Conservation (phyloP, 2,329 filamentous ascomycete genomes). For the Sporothrix dimorphospora region DNA sequence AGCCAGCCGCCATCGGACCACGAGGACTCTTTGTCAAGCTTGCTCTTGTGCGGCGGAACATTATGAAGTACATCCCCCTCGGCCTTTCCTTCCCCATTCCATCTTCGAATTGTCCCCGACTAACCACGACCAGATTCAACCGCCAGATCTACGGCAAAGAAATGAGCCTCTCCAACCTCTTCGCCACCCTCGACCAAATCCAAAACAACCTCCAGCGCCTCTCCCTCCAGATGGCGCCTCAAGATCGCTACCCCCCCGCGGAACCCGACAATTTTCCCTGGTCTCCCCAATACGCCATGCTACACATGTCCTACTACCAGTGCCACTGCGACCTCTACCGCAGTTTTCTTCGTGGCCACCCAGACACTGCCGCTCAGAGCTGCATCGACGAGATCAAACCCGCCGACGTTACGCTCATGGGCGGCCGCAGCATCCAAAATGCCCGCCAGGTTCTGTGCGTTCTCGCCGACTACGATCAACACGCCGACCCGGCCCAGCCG, state of each 20-base stretch:
- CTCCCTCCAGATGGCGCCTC: background rate
- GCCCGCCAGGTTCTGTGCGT: constrained; percentile 11
- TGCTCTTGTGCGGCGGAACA: background rate
- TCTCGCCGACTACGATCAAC: constrained; percentile 19
- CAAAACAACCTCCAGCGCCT: constrained; percentile 10
- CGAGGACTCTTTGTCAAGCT: constrained; percentile 18
- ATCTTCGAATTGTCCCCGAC: background rate
- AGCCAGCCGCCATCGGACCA: constrained; percentile 2
- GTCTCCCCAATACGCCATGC: constrained; percentile 22
- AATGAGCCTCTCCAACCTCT: constrained; percentile 2
- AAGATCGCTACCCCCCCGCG: constrained; percentile 11
- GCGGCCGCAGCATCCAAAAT: constrained; percentile 17
- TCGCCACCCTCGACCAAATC: background rate
- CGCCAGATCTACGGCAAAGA: constrained; percentile 20
- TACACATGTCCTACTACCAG: constrained; percentile 24
- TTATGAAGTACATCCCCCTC: background rate
- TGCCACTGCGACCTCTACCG: constrained; percentile 23
- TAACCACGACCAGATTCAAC: background rate
- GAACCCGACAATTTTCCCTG: constrained; percentile 3
- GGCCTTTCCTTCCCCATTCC: background rate
- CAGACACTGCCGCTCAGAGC: background rate
- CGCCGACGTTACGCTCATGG: background rate
- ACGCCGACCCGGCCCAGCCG: constrained; percentile 18
- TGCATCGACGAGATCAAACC: constrained; percentile 9
- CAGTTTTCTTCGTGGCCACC: constrained; percentile 17